Percentiles rank a stretch among this genome's conserved stretches.
Conservation (phyloP, 2,329 filamentous ascomycete species). For the Endoconidiophora polonica region DNA sequence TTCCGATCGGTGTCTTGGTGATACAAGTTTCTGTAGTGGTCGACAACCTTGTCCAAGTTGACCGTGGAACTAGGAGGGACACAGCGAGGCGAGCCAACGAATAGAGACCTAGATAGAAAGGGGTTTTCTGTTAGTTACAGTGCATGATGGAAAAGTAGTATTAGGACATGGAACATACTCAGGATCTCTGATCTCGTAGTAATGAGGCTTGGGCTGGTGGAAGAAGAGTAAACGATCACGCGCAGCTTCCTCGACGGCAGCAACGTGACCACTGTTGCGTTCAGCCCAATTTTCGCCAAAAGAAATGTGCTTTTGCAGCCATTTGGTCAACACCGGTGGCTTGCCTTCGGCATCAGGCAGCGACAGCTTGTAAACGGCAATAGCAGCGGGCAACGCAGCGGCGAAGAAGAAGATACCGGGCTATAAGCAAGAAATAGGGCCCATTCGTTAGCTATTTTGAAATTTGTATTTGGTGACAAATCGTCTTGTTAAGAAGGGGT, state of each 20-base stretch:
- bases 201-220: conserved; percentile 27
- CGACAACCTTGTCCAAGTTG: conserved; percentile 38
- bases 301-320: conserved; percentile 31
- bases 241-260: conserved; percentile 36
- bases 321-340: conserved; percentile 28
- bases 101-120: conserved; percentile 34
- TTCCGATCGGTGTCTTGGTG: conserved; percentile 39
- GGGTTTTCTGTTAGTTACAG: conserved; percentile 22
- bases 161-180: conserved; percentile 30
- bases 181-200: conserved; percentile 37
- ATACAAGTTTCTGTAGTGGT: conserved; percentile 39
- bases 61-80: conserved; percentile 15
- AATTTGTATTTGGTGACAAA: too few relatives aligned
- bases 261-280: conserved; percentile 36
- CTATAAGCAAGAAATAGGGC: conserved; percentile 19
- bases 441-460: too few relatives aligned
- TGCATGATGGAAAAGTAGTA: not conserved
- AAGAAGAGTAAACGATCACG: conserved; percentile 39
- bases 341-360: conserved; percentile 34
- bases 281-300: conserved; percentile 28
- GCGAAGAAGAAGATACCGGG: conserved; percentile 31
- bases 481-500: not conserved
- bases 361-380: conserved; percentile 32
- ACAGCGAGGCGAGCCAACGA: conserved; percentile 31
- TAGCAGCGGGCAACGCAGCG: conserved; percentile 27